phyloP scores from a whole-genome alignment of 495 filamentous ascomycete genomes.

The Mytilinidion resinicola region DNA sequence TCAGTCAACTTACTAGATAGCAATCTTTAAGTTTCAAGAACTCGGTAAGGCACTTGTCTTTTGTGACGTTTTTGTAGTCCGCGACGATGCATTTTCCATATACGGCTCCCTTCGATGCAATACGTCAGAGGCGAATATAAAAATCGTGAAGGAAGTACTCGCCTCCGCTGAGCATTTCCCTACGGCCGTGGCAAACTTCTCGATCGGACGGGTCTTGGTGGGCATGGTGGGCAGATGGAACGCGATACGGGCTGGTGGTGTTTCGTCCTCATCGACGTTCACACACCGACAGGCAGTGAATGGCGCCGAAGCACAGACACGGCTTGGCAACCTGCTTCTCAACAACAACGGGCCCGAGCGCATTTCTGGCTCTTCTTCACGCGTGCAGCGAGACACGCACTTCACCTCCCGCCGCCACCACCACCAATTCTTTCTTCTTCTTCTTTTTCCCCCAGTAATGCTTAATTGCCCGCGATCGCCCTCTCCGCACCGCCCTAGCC shows the following conservation, averaged over 20 bases:
- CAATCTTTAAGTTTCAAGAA: conserved; percentile 87
- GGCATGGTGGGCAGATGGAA: conserved; percentile 20
- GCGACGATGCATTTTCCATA: conserved; percentile 91
- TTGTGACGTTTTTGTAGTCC: conserved; percentile 86
- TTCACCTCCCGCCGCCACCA: neutral
- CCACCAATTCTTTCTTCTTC: conserved; percentile 14
- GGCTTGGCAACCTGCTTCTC: neutral
- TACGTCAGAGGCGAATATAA: conserved; percentile 1
- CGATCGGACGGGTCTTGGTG: conserved; percentile 61
- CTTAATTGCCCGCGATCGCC: conserved; percentile 12
- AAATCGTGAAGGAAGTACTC: conserved; percentile 14
- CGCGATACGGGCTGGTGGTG: conserved; percentile 32
- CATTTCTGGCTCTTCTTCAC: conserved; percentile 1
- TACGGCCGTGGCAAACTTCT: conserved; percentile 77
- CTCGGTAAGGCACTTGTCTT: conserved; percentile 83
- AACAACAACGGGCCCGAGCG: conserved; percentile 9
- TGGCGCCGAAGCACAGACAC: neutral
- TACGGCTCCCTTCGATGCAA: conserved; percentile 54
- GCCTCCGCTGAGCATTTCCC: conserved; percentile 83
- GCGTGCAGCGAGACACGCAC: neutral
- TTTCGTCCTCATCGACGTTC: conserved; percentile 24
- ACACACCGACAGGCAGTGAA: neutral
- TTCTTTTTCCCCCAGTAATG: conserved; percentile 21
- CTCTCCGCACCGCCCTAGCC: conserved; percentile 28
- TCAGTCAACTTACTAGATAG: conserved; percentile 58